Conservation (phyloP, 2,329 filamentous ascomycete genomes). For the Fusarium dimerum region DNA sequence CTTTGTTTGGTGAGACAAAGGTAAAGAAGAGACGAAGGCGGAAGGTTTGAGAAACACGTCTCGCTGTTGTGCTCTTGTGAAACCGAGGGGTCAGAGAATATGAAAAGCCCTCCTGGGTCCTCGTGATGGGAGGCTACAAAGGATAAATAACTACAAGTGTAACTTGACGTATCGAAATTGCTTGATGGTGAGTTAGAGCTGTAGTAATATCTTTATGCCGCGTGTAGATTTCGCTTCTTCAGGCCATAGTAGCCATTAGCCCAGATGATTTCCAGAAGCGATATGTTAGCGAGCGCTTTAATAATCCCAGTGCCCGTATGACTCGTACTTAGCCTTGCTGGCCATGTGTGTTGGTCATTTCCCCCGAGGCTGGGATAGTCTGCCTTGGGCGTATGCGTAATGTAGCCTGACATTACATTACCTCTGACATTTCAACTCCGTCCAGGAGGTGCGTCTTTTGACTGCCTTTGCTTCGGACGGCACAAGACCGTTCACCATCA, state of each 20-base stretch:
- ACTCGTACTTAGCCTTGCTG: not conserved
- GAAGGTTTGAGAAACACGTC: constrained; percentile 8
- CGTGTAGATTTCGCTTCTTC: too few species aligned
- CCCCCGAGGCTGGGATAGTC: not conserved
- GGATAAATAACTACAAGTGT: too few species aligned
- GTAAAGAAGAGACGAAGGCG: constrained; percentile 8
- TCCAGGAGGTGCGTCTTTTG: too few species aligned
- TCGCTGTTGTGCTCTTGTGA: constrained; percentile 16
- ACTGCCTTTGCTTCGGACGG: too few species aligned
- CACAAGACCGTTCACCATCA: too few species aligned
- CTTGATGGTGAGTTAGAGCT: too few species aligned
- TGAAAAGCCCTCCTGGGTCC: constrained; percentile 7
- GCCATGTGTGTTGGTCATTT: not conserved
- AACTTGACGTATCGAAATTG: too few species aligned
- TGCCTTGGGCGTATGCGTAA: not conserved
- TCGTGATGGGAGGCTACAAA: not conserved
- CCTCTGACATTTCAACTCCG: too few species aligned
- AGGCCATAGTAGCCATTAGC: too few species aligned
- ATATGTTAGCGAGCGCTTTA: not conserved
- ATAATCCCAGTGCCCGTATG: not conserved
- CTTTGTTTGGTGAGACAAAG: constrained; percentile 2
- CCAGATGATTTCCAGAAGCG: not conserved
- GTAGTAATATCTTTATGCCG: too few species aligned
- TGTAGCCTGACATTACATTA: too few species aligned
- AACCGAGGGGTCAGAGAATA: not conserved